Percentiles rank a stretch among this genome's conserved stretches.
phyloP scores from a whole-genome alignment of 768 basidiomycete species.

The Crucibulum laeve region DNA sequence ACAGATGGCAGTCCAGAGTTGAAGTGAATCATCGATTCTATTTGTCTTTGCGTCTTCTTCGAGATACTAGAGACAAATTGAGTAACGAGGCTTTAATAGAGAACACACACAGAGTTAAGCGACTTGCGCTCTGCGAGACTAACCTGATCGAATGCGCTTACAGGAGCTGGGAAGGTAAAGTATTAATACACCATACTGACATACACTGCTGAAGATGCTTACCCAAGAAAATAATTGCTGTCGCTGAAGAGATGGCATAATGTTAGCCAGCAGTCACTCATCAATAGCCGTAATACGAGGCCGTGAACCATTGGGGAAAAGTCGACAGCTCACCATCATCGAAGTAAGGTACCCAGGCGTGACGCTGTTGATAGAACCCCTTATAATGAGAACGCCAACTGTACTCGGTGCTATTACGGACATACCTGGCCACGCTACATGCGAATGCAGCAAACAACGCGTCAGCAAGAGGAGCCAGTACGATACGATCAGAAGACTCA shows the following conservation, averaged over 20 bases:
- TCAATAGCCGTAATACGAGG: slow-evolving; percentile 1
- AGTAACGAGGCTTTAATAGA: neutral
- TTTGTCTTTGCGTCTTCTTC: slow-evolving; percentile 80
- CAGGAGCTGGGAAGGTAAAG: slow-evolving; percentile 46
- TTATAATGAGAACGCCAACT: slow-evolving; percentile 7
- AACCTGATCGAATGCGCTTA: slow-evolving; percentile 86
- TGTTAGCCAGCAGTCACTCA: slow-evolving; percentile 1
- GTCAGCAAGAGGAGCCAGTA: neutral
- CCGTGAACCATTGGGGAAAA: neutral
- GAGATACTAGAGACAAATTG: slow-evolving; percentile 50
- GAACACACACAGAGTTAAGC: neutral
- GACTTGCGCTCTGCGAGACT: slow-evolving; percentile 8
- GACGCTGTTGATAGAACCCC: slow-evolving; percentile 40
- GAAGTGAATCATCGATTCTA: slow-evolving; percentile 77
- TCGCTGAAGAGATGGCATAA: slow-evolving; percentile 37
- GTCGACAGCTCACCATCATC: slow-evolving; percentile 72
- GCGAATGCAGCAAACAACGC: slow-evolving; percentile 6
- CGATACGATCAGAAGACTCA: slow-evolving; percentile 30
- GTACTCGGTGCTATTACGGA: slow-evolving; percentile 6
- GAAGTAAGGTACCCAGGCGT: slow-evolving; percentile 82
- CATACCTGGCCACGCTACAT: slow-evolving; percentile 59
- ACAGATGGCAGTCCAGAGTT: slow-evolving; percentile 72
- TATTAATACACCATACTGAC: neutral
- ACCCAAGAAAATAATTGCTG: slow-evolving; percentile 79
- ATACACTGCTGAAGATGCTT: slow-evolving; percentile 1